Percentiles rank a stretch among this genome's conserved stretches.
Evolutionary conservation across 768 basidiomycete genomes (phyloP).

Genomic region (Dioszegia crocea): DNA sequence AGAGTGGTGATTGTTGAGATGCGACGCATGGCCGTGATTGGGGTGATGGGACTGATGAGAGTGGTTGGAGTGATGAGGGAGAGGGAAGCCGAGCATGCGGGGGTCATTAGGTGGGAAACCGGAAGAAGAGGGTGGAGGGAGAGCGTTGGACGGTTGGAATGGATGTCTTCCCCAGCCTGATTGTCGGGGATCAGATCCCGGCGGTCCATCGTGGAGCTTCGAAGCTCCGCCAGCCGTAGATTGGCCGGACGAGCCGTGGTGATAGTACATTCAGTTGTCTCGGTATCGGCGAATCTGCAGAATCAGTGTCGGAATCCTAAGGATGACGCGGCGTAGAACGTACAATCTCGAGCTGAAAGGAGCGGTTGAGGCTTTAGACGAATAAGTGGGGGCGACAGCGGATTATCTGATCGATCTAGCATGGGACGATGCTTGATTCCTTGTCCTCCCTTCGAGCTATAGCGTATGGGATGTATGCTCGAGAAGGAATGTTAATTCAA

Average conservation of each 20-base stretch:
- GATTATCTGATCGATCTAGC: slow-evolving; percentile 10
- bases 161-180: slow-evolving; percentile 11
- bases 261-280: slow-evolving; percentile 10
- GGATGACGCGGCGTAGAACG: slow-evolving; percentile 1
- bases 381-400: not conserved
- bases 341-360: slow-evolving; percentile 5
- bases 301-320: not conserved
- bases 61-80: slow-evolving; percentile 9
- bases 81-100: slow-evolving; percentile 4
- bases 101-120: slow-evolving; percentile 11
- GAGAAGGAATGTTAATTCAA: not conserved
- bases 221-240: not conserved
- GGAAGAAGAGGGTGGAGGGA: slow-evolving; percentile 6
- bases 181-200: slow-evolving; percentile 5
- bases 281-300: slow-evolving; percentile 1
- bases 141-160: not conserved
- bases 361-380: slow-evolving; percentile 1
- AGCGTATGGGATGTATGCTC: not conserved
- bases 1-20: not conserved
- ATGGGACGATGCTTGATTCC: not conserved
- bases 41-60: slow-evolving; percentile 7
- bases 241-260: slow-evolving; percentile 11
- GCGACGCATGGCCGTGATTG: not conserved
- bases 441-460: not conserved
- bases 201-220: slow-evolving; percentile 8